Evolutionary conservation across 2,329 filamentous ascomycete species (phyloP), one percentile per base, ranked within the genome.

Genomic region (Claviceps capensis): DNA sequence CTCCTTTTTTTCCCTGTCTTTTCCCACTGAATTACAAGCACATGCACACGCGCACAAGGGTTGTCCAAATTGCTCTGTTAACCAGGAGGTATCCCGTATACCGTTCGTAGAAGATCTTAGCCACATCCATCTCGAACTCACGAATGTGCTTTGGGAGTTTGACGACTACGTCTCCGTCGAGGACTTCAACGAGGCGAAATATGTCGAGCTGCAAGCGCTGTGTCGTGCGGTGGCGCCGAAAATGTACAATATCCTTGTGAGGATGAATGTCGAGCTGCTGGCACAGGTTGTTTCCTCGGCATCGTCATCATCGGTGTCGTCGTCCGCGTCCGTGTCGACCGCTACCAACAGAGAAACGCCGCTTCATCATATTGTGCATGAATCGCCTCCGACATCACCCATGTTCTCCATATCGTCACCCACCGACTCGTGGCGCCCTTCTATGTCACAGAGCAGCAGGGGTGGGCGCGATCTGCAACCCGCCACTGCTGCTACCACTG

Each of bases 71-170:
- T 8, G n/a, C 26, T 26, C 14, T 30, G 22, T 11, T 44, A 1
- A 6, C 13, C 13, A 16, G 16, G 41, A 14, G 41, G 19, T 13
- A 22, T 43, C 9, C 14, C 40, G 17, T 42, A 13, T 13, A 11
- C 5, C 38, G 22, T 17, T 40, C 26, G 2, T 54, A 78, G 77
- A 75, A 50, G 73, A 73, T 40, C 75, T 81, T 48, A 69, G 73
- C 52, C 62, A 67, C 43, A 72, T 70, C 53, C 69, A 75, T 47
- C 64, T 67, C 23, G 68, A 73, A 51, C 65, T 81, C 37, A 73
- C 69, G 52, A 70, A 75, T 44, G 58, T 77, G 22, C 63, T 79
- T 7, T 80, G 76, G 70, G 76, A 75, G 49, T 79, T 81, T 57
- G 77, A 81, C 54, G 76, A 79, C 52, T 78, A 68, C 56, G 61